These are phyloP conservation scores for Pseudogymnoascus sp. DNA, from an alignment of 2,329 filamentous ascomycete species.

Conservation along the genomic window DNA sequence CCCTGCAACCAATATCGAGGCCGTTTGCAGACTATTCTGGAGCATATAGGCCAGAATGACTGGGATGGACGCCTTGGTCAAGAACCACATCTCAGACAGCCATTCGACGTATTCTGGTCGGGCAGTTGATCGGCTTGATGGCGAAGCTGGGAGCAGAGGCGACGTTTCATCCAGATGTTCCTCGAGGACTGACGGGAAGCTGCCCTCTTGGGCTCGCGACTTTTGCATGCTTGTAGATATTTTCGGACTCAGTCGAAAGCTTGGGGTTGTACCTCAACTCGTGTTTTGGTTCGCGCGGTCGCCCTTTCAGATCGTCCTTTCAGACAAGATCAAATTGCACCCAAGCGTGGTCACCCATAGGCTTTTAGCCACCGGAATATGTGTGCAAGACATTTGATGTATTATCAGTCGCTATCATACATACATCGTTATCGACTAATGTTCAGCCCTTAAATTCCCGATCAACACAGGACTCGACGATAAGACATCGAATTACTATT, in stretches of 20 bases:
- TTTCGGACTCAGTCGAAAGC: not conserved
- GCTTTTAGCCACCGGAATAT: not conserved
- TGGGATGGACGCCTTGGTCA: slow-evolving; percentile 63
- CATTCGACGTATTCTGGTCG: slow-evolving; percentile 24
- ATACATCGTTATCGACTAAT: not conserved
- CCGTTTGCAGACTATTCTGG: slow-evolving; percentile 77
- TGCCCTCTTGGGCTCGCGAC: not conserved
- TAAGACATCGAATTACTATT: not conserved
- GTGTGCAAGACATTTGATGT: not conserved
- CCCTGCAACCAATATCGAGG: slow-evolving; percentile 75
- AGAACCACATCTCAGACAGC: slow-evolving; percentile 56
- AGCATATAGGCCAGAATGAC: slow-evolving; percentile 80
- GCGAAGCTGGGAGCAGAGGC: not conserved
- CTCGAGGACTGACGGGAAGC: not conserved
- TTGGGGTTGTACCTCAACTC: not conserved
- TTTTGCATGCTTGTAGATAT: not conserved
- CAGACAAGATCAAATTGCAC: not conserved
- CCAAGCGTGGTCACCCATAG: not conserved
- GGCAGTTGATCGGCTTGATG: slow-evolving; percentile 44
- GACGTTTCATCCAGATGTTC: not conserved
- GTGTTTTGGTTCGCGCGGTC: not conserved
- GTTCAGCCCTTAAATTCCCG: not conserved
- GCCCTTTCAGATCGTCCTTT: not conserved
- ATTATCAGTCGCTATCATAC: not conserved
- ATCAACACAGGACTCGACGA: not conserved